Base-by-base conservation (phyloP, 495 filamentous ascomycete genomes). In the Annulohypoxylon maeteangense region DNA sequence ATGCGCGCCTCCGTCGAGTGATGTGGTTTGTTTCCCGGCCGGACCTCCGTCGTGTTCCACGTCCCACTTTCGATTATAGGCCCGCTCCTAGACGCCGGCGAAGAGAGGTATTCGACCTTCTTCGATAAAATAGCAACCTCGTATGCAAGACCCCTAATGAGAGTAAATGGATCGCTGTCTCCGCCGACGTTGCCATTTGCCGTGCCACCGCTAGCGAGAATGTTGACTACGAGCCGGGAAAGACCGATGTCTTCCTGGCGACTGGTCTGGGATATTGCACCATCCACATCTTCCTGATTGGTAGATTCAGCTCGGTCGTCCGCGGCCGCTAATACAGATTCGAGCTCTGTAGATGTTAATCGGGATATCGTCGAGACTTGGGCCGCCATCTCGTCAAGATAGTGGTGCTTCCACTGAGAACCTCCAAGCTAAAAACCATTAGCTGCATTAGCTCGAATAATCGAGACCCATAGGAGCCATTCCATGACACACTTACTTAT, bases 31-130 rank as follows among this genome's bases (percentile, higher is more conserved):
- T 58, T n/a, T 54, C 44, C 58, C 12, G 63, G 22, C 12, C 44
- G 38, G 12, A 59, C 63, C 3, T 57, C 32, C 0, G 12, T 3
- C 14, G 63, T 67, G 29, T 51, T 42, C 63, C 63, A 67, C 12
- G 25, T 11, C 11, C 62, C 62, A 36, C 34, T 4, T 7, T 36
- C 34, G 11, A 36, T 12, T 7, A 36, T 7, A 36, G 11, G 34
- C 6, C 34, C 34, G 14, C 36, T 12, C 12, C 14, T 12, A 40
- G 12, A 14, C 11, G 36, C 36, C 36, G 12, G 36, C 12, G 3
- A 40, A 10, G 36, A 40, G 12, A 40, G 36, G 36, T 14, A n/a
- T 12, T 40, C 36, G 36, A 40, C 36, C 12, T 40, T 40, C 36
- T 40, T 14, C 4, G 12, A n/a, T 40, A 40, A 14, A 40, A 40